Evolutionary conservation across 495 filamentous ascomycete genomes (phyloP).

Genomic region (Tuber umbilicatum): DNA sequence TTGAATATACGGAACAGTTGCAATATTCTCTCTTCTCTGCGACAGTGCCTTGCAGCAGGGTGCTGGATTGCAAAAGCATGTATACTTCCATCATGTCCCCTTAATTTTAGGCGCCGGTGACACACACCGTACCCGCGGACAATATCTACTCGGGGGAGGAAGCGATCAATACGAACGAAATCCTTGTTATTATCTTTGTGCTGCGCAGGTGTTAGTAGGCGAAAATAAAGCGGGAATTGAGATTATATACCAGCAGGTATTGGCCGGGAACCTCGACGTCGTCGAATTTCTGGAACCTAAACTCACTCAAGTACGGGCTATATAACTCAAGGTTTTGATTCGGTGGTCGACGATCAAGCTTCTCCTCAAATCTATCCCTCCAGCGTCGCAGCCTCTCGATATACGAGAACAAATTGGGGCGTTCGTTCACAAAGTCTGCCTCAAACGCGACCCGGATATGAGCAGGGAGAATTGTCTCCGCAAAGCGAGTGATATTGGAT

Average conservation of each 20-base stretch:
- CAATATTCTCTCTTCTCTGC: slow-evolving; percentile 87
- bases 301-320: slow-evolving; percentile 87
- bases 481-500: slow-evolving; percentile 90
- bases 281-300: slow-evolving; percentile 94
- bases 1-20: slow-evolving; percentile 99
- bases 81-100: slow-evolving; percentile 93
- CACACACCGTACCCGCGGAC: slow-evolving; percentile 81
- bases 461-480: slow-evolving; percentile 85
- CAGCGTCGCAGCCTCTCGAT: slow-evolving; percentile 93
- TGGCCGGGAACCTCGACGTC: slow-evolving; percentile 97
- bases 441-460: slow-evolving; percentile 94
- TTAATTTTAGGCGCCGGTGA: slow-evolving; percentile 86
- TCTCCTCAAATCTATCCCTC: slow-evolving; percentile 97
- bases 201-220: slow-evolving; percentile 43
- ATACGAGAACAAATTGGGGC: slow-evolving; percentile 94
- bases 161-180: slow-evolving; percentile 92
- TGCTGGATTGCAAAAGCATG: slow-evolving; percentile 95
- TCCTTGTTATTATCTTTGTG: slow-evolving; percentile 98
- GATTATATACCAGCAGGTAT: slow-evolving; percentile 54
- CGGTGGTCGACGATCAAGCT: slow-evolving; percentile 75
- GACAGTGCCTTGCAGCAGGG: slow-evolving; percentile 80
- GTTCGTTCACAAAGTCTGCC: slow-evolving; percentile 84
- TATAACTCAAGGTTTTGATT: slow-evolving; percentile 67
- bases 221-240: background rate
- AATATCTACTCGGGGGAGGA: slow-evolving; percentile 87